A percentile compares a stretch with the other conserved stretches of the same genome.
Conservation (phyloP, 306 rosid species). For the Acacia confusa region DNA sequence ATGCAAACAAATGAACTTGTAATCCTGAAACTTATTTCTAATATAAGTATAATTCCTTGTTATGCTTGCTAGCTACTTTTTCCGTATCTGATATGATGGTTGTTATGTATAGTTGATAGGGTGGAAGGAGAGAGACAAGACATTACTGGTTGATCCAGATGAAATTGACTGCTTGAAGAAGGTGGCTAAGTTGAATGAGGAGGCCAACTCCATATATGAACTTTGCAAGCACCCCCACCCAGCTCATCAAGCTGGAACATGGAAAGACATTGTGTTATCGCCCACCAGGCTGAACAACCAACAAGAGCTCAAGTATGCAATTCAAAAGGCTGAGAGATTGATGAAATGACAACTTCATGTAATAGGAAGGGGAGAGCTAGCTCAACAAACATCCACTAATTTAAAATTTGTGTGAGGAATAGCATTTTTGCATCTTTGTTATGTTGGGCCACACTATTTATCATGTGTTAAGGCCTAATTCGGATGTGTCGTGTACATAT, state of each 20-base stretch:
- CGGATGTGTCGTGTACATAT: too few relatives aligned
- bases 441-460: too few relatives aligned
- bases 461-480: too few relatives aligned
- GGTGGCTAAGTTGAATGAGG: conserved; percentile 62
- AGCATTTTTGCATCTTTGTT: too few relatives aligned
- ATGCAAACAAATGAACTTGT: neutral
- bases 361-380: neutral
- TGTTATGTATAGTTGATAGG: conserved; percentile 75
- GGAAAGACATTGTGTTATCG: conserved; percentile 93
- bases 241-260: conserved; percentile 67
- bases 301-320: conserved; percentile 86
- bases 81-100: conserved; percentile 26
- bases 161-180: conserved; percentile 83
- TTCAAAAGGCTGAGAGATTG: conserved; percentile 64
- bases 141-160: conserved; percentile 86
- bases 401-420: neutral
- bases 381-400: neutral
- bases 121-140: conserved; percentile 89
- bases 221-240: conserved; percentile 83
- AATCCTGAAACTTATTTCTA: neutral
- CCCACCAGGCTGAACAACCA: conserved; percentile 89
- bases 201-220: conserved; percentile 69
- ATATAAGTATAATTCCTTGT: neutral
- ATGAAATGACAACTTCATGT: conserved; percentile 40
- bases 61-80: neutral